Conservation (phyloP, 306 rosid genomes). For the Boehmeria nivea region DNA sequence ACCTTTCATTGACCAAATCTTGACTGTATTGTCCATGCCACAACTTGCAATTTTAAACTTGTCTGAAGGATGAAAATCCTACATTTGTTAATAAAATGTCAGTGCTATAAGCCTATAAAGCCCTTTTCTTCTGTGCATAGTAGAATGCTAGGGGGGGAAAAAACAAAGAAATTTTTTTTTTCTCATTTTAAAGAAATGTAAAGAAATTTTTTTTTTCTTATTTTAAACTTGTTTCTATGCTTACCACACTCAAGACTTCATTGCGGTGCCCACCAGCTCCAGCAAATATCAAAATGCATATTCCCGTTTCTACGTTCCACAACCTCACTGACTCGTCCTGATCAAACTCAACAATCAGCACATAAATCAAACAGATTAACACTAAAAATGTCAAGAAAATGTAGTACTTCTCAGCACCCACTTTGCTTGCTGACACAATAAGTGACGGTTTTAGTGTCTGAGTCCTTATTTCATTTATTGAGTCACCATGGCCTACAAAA, state of each 20-base stretch:
- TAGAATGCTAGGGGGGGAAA: too few species aligned
- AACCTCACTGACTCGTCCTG: conserved; percentile 97
- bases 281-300: conserved; percentile 83
- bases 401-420: conserved; percentile 14
- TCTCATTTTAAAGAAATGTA: not conserved
- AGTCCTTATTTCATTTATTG: conserved; percentile 91
- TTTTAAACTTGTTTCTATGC: conserved; percentile 24
- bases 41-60: conserved; percentile 78
- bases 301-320: conserved; percentile 90
- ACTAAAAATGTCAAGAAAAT: conserved; percentile 6
- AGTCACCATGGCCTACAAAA: conserved; percentile 94
- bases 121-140: not conserved
- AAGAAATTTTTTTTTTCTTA: too few species aligned
- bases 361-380: conserved; percentile 11
- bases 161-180: not conserved
- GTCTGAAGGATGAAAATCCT: conserved; percentile 97
- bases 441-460: conserved; percentile 78
- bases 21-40: conserved; percentile 96
- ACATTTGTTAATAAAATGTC: conserved; percentile 20
- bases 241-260: conserved; percentile 94
- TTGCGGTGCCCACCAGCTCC: conserved; percentile 99
- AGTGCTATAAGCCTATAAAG: not conserved
- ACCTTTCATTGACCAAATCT: conserved; percentile 99
- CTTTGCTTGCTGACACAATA: conserved; percentile 90
- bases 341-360: conserved; percentile 29